Evolutionary conservation across 148 eudicot genomes (phyloP).

Genomic region (Polygonum maritimum): DNA sequence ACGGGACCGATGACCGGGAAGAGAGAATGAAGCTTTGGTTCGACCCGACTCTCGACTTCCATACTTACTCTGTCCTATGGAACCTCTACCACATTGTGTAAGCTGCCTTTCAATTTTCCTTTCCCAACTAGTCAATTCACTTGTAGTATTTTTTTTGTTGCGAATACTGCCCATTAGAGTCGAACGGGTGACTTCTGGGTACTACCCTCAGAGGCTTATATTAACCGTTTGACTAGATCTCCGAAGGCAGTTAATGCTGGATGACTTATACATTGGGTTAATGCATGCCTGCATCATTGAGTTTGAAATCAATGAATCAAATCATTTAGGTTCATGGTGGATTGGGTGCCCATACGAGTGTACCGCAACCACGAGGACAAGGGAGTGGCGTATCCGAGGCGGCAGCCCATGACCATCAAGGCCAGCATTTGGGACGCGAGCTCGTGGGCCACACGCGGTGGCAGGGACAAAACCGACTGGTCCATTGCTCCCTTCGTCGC

Average conservation of each 20-base stretch:
- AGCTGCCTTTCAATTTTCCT: conserved; percentile 12
- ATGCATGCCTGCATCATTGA: too few relatives aligned
- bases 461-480: conserved; percentile 71
- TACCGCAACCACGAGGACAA: conserved; percentile 76
- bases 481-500: conserved; percentile 54
- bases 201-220: too few relatives aligned
- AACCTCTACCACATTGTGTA: conserved; percentile 79
- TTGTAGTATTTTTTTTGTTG: too few relatives aligned
- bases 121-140: too few relatives aligned
- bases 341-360: conserved; percentile 76
- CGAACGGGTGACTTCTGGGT: too few relatives aligned
- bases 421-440: conserved; percentile 73
- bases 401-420: conserved; percentile 67
- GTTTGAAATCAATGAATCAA: too few relatives aligned
- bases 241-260: too few relatives aligned
- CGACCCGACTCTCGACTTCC: conserved; percentile 76
- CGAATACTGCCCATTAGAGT: too few relatives aligned
- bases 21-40: conserved; percentile 73
- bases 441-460: conserved; percentile 80
- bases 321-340: conserved; percentile 66
- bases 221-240: too few relatives aligned
- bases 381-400: conserved; percentile 52
- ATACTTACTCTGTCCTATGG: conserved; percentile 81
- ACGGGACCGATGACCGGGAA: conserved; percentile 65
- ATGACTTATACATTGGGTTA: too few relatives aligned